Base-by-base conservation (phyloP, 371 early-diverging fungal genomes). In the Mucor irregularis region DNA sequence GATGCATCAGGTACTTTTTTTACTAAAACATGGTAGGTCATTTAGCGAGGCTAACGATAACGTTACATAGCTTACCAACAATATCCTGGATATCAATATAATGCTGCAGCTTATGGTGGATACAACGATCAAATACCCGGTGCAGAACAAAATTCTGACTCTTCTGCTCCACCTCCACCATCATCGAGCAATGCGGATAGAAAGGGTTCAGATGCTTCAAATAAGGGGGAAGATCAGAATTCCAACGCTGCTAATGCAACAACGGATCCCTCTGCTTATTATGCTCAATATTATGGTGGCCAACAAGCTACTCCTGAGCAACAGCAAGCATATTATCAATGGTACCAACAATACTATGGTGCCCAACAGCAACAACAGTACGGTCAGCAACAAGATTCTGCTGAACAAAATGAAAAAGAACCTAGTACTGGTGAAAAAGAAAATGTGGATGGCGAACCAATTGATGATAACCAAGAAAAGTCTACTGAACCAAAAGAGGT, bases 291-390 rank as follows among this genome's bases (percentile, higher is more conserved):
- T 44, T 72, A 76, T 52, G 64, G 55, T 17, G 45, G 61, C 33
- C 61, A 55, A 40, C 59, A 64, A 16, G 56, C 58, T 22, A 57
- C 71, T 24, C 64, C 64, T 28, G 71, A 67, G 47, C 61, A 60
- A 45, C 71, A 74, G 46, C 71, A 73, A 52, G 69, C 71, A 2
- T 76, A 76, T 40, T 58, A 76, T 58, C 73, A 73, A 55, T 73
- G 74, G 67, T 76, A 73, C 50, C 76, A 76, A 45, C 77, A 76
- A 53, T 73, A 76, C 34, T 76, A 81, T 60, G 72, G 72, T 28
- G 43, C 40, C 16, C 56, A 56, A 22, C 40, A 46, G 11, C 17
- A 50, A 21, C 9, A 37, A 13, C 28, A 26, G 19, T 50, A 50
- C 9, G 44, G 33, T 44, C 21, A 49, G 22, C 49, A 47, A 31